These are phyloP conservation scores for Erysimum cheiranthoides DNA, from an alignment of 345 rosid genomes.

Conservation along the genomic window DNA sequence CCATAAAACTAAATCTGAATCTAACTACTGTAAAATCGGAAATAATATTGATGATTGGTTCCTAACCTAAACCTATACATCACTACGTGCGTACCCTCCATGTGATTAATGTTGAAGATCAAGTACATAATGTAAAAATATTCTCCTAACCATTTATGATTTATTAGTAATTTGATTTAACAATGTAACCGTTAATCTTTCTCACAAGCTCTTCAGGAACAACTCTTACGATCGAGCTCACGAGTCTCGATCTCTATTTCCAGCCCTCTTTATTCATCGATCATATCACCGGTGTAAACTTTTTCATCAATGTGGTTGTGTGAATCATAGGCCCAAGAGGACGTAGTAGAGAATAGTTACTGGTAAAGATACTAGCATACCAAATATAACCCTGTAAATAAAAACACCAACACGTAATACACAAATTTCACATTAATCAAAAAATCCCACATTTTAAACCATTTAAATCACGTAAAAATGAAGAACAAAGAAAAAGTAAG, in stretches of 20 bases:
- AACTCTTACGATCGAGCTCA: conserved; percentile 27
- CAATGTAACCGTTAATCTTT: conserved; percentile 28
- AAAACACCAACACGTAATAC: conserved; percentile 7
- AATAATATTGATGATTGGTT: not conserved
- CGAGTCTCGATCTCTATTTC: conserved; percentile 4
- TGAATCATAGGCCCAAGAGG: conserved; percentile 56
- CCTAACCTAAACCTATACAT: conserved; percentile 8
- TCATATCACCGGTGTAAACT: not conserved
- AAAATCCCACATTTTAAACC: not conserved
- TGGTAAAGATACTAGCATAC: conserved; percentile 83
- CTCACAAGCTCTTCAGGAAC: conserved; percentile 11
- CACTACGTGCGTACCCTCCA: not conserved
- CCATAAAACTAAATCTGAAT: too few relatives aligned
- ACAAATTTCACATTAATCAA: not conserved
- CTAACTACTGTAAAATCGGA: too few relatives aligned
- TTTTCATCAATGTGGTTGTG: not conserved
- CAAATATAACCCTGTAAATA: conserved; percentile 78
- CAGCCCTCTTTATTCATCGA: conserved; percentile 27
- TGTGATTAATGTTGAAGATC: conserved; percentile 7
- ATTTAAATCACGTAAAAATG: not conserved
- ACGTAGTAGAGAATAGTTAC: conserved; percentile 76
- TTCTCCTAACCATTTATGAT: conserved; percentile 12
- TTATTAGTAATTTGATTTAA: not conserved
- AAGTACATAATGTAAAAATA: conserved; percentile 8
- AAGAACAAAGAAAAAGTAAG: not conserved